These are phyloP conservation scores for Puccinia coronata DNA, from an alignment of 1,284 basidiomycete genomes.

Conservation along the genomic window DNA sequence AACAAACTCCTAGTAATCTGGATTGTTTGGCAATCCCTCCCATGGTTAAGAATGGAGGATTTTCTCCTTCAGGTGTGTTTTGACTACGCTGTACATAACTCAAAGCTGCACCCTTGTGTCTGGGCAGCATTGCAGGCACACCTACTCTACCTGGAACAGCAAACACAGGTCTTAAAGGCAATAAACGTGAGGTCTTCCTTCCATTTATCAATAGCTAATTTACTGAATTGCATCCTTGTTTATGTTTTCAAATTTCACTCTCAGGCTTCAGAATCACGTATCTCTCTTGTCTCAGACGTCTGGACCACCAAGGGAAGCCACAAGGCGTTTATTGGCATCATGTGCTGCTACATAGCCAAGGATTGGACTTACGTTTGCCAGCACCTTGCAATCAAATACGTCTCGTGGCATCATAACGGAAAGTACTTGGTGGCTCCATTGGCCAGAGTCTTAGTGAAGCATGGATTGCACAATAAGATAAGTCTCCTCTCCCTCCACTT, in stretches of 20 bases:
- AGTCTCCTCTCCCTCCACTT: background rate
- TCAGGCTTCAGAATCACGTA: background rate
- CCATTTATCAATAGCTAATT: too few relatives aligned
- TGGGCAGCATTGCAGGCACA: constrained; percentile 1
- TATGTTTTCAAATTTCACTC: too few relatives aligned
- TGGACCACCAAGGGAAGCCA: constrained; percentile 17
- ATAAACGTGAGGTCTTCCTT: too few relatives aligned
- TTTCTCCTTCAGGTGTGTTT: background rate
- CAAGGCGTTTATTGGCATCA: background rate
- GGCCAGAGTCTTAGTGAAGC: background rate
- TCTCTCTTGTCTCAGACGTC: background rate
- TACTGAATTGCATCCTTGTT: too few relatives aligned
- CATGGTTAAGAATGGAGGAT: background rate
- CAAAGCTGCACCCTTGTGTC: background rate
- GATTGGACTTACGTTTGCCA: background rate
- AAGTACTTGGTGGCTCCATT: background rate
- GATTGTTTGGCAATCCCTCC: background rate
- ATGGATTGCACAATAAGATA: too few relatives aligned
- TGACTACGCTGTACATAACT: background rate
- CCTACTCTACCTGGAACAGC: background rate
- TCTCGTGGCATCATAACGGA: constrained; percentile 14
- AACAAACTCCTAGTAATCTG: background rate
- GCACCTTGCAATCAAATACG: constrained; percentile 1
- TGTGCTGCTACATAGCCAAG: background rate
- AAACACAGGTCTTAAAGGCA: background rate